Evolutionary conservation across 148 eudicot species (phyloP).

Genomic region (Nepenthes mirabilis): DNA sequence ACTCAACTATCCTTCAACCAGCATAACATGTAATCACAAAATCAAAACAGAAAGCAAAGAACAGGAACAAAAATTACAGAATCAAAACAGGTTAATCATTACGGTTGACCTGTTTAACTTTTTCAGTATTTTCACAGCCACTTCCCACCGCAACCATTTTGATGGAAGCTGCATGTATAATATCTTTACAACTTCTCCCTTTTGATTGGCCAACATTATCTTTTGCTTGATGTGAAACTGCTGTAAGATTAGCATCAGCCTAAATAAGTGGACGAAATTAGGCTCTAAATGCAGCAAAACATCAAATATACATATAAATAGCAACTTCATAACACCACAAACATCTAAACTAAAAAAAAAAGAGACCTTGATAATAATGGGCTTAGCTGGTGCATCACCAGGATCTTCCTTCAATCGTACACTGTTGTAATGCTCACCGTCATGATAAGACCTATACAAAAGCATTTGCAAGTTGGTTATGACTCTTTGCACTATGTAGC

Average conservation of each 20-base stretch:
- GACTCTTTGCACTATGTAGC: slow-evolving; percentile 78
- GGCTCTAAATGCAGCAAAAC: not conserved
- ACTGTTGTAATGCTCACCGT: slow-evolving; percentile 4
- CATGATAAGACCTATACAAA: too few species aligned
- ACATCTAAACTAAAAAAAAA: slow-evolving; percentile 13
- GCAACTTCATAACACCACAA: slow-evolving; percentile 4
- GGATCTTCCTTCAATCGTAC: slow-evolving; percentile 63
- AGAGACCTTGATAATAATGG: slow-evolving; percentile 61
- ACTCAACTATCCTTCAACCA: too few species aligned
- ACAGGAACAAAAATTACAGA: not conserved
- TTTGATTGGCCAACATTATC: slow-evolving; percentile 24
- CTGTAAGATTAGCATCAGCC: slow-evolving; percentile 88
- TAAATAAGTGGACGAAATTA: slow-evolving; percentile 46
- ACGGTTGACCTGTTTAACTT: slow-evolving; percentile 45
- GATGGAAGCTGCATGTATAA: slow-evolving; percentile 23
- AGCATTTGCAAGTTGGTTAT: slow-evolving; percentile 37
- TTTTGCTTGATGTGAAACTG: slow-evolving; percentile 51
- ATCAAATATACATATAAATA: not conserved
- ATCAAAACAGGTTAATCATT: not conserved
- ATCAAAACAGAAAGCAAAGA: not conserved
- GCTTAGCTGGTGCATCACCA: slow-evolving; percentile 69
- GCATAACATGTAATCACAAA: too few species aligned
- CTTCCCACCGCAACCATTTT: slow-evolving; percentile 63
- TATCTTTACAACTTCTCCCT: slow-evolving; percentile 8
- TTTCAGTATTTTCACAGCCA: slow-evolving; percentile 51